These are phyloP conservation scores for Fraxinus greggii DNA, from an alignment of 305 asterid genomes.

Conservation along the genomic window DNA sequence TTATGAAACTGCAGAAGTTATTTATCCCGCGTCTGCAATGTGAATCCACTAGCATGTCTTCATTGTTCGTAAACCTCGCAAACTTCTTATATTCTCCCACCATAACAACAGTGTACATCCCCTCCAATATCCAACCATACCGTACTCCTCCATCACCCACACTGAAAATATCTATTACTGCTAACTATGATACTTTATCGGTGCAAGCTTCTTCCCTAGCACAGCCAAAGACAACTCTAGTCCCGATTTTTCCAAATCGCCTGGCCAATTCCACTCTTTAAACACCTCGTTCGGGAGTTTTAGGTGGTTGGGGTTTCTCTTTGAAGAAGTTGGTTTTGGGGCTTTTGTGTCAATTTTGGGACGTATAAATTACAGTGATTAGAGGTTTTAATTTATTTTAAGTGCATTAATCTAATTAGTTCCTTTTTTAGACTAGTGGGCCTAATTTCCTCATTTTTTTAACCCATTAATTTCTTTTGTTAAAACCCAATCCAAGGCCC, in stretches of 20 bases:
- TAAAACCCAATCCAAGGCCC: no score
- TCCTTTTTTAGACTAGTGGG: no score
- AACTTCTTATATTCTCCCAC: neutral
- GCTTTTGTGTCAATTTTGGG: no score
- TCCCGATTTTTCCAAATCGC: neutral
- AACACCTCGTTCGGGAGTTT: neutral
- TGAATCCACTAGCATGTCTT: neutral
- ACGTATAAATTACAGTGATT: no score
- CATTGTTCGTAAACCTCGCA: neutral
- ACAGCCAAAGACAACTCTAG: neutral
- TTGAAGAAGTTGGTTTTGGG: no score
- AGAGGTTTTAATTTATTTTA: no score
- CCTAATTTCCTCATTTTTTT: no score
- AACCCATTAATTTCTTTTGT: no score
- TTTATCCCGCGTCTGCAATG: neutral
- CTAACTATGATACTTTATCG: neutral
- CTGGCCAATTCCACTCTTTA: neutral
- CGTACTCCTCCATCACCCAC: neutral
- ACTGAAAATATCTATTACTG: neutral
- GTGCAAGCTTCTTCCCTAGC: neutral
- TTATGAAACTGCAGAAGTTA: constrained; percentile 3
- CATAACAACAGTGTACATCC: neutral
- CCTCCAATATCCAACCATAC: neutral
- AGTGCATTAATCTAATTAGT: no score
- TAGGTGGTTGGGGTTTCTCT: no score